Base-by-base conservation (phyloP, 805 yeast species). In the Lachancea lanzarotensis region DNA sequence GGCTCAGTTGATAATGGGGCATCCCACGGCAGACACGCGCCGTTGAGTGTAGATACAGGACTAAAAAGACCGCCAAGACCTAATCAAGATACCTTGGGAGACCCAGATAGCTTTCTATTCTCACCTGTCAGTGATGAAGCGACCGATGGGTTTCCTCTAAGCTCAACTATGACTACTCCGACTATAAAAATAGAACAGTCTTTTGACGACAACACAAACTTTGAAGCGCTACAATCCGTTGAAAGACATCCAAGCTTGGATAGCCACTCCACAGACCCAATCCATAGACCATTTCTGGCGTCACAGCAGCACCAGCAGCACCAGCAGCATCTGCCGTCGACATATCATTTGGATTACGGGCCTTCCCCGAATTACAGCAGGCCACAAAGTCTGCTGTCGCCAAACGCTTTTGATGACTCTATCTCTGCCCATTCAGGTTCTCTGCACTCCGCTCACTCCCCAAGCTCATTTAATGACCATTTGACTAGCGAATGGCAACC, bases 401-500 rank as follows among this genome's bases (percentile, higher is more conserved):
- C 45, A 11, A 26, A 34, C 13, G 16, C 15, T 17, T 18, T 35
- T 6, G 45, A 42, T 12, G 45, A 42, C 31, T 40, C 29, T 20
- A 7, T 40, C n/a, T 40, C 43, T 2, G 25, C 37, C 2, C 19
- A 37, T n/a, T 42, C 45, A 3, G 25, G 33, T 3, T 42, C 45
- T 11, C 16, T 30, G 15, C 40, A 42, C 20, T 42, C 45, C 13
- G 31, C 20, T 8, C 27, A 17, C 10, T 41, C 45, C 5, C 39
- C 35, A n/a, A 29, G 16, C 19, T 40, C 43, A 12, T 22, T 9
- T 12, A 19, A 32, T 18, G 31, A 25, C 19, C n/a, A 36, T 26
- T 22, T 22, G 18, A 8, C 44, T 10, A 33, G 39, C 10, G 26
- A 13, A 25, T 32, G 56, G 27, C 37, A 49, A 17, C 51, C 57